Percentiles rank a stretch among this genome's conserved stretches.
These are phyloP conservation scores for Elaeis guineensis DNA, from an alignment of 176 grass and related monocot species.

Conservation along the genomic window DNA sequence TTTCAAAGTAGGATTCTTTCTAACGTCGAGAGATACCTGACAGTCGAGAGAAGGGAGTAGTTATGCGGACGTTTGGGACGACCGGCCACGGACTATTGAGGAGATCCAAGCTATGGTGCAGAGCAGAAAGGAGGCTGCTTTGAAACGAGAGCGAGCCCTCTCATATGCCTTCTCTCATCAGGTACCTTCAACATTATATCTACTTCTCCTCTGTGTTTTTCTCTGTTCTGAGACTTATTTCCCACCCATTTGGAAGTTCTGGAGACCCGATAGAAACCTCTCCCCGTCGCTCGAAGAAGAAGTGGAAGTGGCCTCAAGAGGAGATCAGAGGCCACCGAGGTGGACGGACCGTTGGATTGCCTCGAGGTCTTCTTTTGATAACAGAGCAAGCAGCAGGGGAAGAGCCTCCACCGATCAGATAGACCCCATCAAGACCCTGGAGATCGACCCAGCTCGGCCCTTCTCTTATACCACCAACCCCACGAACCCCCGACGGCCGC, in stretches of 20 bases:
- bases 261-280: constrained; percentile 32
- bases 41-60: constrained; percentile 78
- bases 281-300: constrained; percentile 49
- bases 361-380: constrained; percentile 81
- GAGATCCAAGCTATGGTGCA: constrained; percentile 92
- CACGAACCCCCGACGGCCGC: constrained; percentile 20
- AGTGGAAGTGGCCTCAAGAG: constrained; percentile 24
- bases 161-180: constrained; percentile 89
- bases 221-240: too few species aligned
- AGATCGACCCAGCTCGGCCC: constrained; percentile 69
- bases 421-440: constrained; percentile 70
- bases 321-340: constrained; percentile 26
- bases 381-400: constrained; percentile 38
- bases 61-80: constrained; percentile 86
- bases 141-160: constrained; percentile 83
- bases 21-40: neutral
- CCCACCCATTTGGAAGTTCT: neutral
- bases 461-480: constrained; percentile 61
- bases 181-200: constrained; percentile 15
- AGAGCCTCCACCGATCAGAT: constrained; percentile 60
- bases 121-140: constrained; percentile 62
- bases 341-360: constrained; percentile 87
- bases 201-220: too few species aligned
- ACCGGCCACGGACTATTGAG: constrained; percentile 69
- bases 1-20: too few species aligned